Evolutionary conservation across 345 rosid genomes (phyloP).

Genomic region (Mercurialis annua): DNA sequence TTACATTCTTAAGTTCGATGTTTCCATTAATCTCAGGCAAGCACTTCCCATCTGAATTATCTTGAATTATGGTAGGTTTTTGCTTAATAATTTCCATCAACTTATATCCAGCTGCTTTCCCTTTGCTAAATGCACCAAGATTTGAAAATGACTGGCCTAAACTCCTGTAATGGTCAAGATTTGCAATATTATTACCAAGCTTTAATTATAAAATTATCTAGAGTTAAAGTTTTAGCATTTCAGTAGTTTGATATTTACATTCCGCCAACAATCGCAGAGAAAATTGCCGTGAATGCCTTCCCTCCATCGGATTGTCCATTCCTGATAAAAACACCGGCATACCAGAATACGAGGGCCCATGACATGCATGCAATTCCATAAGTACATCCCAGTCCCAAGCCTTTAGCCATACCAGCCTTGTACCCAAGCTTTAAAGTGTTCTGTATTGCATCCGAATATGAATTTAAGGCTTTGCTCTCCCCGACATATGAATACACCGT

Average conservation of each 20-base stretch:
- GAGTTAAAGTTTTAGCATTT: background rate
- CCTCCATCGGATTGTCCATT: constrained; percentile 95
- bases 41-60: constrained; percentile 60
- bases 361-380: constrained; percentile 99
- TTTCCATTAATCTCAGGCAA: constrained; percentile 78
- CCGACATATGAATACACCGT: constrained; percentile 96
- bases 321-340: constrained; percentile 96
- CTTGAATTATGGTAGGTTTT: constrained; percentile 83
- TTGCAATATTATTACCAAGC: background rate
- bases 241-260: constrained; percentile 48
- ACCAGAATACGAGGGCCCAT: constrained; percentile 99
- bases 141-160: constrained; percentile 99
- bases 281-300: constrained; percentile 95
- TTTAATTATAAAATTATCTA: background rate
- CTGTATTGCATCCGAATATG: constrained; percentile 93
- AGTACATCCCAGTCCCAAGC: constrained; percentile 96
- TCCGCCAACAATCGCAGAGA: constrained; percentile 99
- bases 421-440: constrained; percentile 93
- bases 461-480: constrained; percentile 87
- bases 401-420: constrained; percentile 99
- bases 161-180: constrained; percentile 58
- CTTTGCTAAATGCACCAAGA: constrained; percentile 99
- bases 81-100: constrained; percentile 94
- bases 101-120: constrained; percentile 95
- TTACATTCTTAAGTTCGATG: constrained; percentile 87